Evolutionary conservation across 2,329 filamentous ascomycete genomes (phyloP), one percentile per base, ranked within the genome.

Genomic region (Phialemoniopsis sp.): DNA sequence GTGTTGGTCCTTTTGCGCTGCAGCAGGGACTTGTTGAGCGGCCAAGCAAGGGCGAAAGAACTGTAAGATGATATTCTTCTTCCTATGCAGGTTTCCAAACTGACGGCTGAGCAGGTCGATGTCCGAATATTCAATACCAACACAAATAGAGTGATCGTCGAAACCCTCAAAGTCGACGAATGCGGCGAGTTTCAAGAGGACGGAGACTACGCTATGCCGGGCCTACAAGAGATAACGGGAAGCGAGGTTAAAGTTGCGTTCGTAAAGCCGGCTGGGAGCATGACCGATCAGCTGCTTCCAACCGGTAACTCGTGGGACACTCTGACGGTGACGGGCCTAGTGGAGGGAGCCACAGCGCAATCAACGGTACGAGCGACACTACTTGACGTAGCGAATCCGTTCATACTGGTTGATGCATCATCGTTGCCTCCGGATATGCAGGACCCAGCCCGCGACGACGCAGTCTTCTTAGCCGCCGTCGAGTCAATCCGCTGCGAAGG

Each of bases 41-140:
- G 44, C 57, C 8, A 13, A 42, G 12, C 49, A 45, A 13, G 44
- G 51, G 39, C 38, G 62, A 52, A 48, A 40, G 2, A 30, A 48
- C 21, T 6, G 21, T 26, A 26, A 26, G 21, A 6, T 26, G n/a
- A 6, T 26, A 6, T 26, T 26, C 6, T 6, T 10, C 21, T 26
- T 6, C 10, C 21, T 50, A 46, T 57, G 38, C 10, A 6, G 21
- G 10, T 26, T 6, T 6, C 21, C 21, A 26, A 26, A 10, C 21
- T 26, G 6, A 17, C 5, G 3, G 19, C 4, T 8, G 13, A 33
- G 17, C 15, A n/a, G 14, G 29, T 38, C 14, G 36, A 60, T 53
- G 44, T 63, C 51, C 33, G 71, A 44, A 73, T 84, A 6, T 72
- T 68, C 48, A 85, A 84, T 53, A 83, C 76, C 8, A 85, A 85